Evolutionary conservation across 1,139 yeast species (phyloP), one percentile per base, ranked within the genome.

Genomic region (Lodderomyces margitis): DNA sequence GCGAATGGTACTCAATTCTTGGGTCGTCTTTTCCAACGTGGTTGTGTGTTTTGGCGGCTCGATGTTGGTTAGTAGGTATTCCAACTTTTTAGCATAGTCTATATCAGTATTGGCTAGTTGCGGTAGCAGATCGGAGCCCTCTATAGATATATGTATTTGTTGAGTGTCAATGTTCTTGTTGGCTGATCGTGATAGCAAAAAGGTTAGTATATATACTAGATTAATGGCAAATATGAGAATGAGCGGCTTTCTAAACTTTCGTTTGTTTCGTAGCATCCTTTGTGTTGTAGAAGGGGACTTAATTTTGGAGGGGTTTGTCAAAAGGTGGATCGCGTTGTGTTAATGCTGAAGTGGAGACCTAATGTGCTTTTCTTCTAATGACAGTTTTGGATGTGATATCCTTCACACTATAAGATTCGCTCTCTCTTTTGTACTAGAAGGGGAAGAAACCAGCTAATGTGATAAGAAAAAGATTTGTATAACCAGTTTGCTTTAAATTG

Each of bases 51-150:
- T 32, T 5, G 44, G 43, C 11, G 34, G 25, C 11, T 38, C 34
- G n/a, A 37, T 25, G 24, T 38, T 40, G 5, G 34, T 20, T 14
- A 45, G 20, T 19, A 45, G 34, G 11, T 40, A 36, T 5, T 39
- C 37, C 11, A 45, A 28, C 33, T 41, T 39, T 20, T 35, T 21
- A 2, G 43, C 35, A 31, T 45, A 45, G 24, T 45, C 40, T 21
- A 39, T 38, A 30, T 44, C 38, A 8, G 47, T 35, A 7, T 41
- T 44, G 7, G 47, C 33, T 14, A 37, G 17, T 23, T 44, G 43
- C 3, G 47, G 44, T 34, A 41, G 30, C 17, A 31, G 28, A 14
- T 33, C 30, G 7, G 21, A 32, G n/a, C 39, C 40, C 25, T 44
- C 43, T 4, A 36, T 33, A 1, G 38, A 24, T 9, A 44, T 24